Base-by-base conservation (phyloP, 2,329 filamentous ascomycete genomes). In the Xylariaceae sp. region DNA sequence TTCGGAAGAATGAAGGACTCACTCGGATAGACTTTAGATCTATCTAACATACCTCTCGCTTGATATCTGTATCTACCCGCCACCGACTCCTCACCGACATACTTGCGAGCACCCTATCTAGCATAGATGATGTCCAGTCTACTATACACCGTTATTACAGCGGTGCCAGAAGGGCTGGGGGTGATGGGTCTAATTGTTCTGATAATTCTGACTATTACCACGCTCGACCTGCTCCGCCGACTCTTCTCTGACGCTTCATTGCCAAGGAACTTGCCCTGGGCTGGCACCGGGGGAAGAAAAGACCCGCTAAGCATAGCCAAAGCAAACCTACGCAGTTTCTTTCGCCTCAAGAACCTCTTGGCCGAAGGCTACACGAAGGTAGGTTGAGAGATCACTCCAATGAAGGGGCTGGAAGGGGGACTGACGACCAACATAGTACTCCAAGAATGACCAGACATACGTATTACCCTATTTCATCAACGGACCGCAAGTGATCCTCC, bases 391-490 rank as follows among this genome's bases (percentile, higher is more conserved):
- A 34, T 34, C 30, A 6, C n/a, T n/a, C 1, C 43, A 8, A 26
- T n/a, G 31, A 26, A 4, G 29, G 29, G 29, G n/a, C n/a, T 37
- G 5, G 6, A 34, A 5, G 6, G 5, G 3, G 6, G 26, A 27
- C 42, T 58, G 6, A 57, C 29, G 4, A 1, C 6, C 3, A n/a
- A 26, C 40, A 1, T n/a, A 70, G 68, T 68, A 68, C 55, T 70
- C 68, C 26, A 68, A 68, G 45, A 57, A 60, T 5, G 54, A 60
- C 47, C 54, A 61, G 43, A 55, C 60, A 8, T 70, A 69, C 42
- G 65, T 71, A 11, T 58, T 71, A 4, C 67, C 68, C 2, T 67
- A 70, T 50, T 64, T 64, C 47, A 62, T 71, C 56, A 70, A 67
- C 27, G 67, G 68, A 2, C 66, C 65, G 4, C 67, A 71, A 52